Evolutionary conservation across 257 asterid genomes (phyloP), one percentile per base, ranked within the genome.

Genomic region (Avicennia marina): DNA sequence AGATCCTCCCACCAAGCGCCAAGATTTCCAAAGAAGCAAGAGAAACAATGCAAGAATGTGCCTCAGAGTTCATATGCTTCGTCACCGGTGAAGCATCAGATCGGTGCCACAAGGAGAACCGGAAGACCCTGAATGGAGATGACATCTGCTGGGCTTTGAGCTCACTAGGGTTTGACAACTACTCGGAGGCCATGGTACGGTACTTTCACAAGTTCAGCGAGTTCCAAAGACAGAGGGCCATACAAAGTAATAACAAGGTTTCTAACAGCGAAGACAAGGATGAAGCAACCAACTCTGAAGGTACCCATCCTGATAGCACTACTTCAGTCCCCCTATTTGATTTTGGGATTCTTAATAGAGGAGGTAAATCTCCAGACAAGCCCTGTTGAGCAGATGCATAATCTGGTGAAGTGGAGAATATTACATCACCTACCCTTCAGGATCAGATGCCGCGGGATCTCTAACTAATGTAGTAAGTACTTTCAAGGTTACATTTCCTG

Each of bases 11-110:
- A 31, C 61, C 74, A 4, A 64, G 42, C 9, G 84, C 90, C 10
- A 84, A 79, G 71, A 65, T 84, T 19, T 78, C 94, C 0, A 81
- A 75, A 64, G 90, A 84, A 36, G 83, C 87, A 36, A 84, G 79
- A 46, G 81, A 77, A 62, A 77, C 62, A 50, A 64, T 81, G 64
- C 94, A 84, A 66, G 90, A 79, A 59, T 81, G 90, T 44, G 90
- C 76, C 4, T 67, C 90, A 0, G 94, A 81, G 72, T 84, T 84
- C 67, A 77, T 81, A 36, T 47, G 94, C 58, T 84, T 84, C 19
- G 81, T 84, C 4, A 84, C 90, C 0, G 46, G 78, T 2, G 94
- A 84, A 62, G 94, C 94, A 11, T 74, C 87, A 0, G 81, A 57
- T 7, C 68, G 73, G 36, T 84, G 90, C 66, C 74, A 65, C 62